Base-by-base conservation (phyloP, 1,284 basidiomycete species). In the Malassezia arunalokei region DNA sequence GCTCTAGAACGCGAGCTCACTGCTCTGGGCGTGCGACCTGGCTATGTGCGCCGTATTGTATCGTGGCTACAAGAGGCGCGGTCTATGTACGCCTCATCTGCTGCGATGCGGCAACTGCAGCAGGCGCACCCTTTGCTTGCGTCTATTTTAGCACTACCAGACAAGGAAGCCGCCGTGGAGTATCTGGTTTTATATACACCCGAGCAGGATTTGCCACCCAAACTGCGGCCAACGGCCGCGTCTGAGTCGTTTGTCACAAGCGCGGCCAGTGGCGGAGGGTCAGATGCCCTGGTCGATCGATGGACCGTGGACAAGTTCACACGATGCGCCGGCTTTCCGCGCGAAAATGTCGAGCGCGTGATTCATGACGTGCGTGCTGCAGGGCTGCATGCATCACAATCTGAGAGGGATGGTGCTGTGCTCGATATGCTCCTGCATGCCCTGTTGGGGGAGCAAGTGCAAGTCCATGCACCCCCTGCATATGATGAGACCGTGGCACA, bases 251-350 rank as follows among this genome's bases (percentile, higher is more conserved):
- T 85, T 64, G 76, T 84, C 44, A 83, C 66, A 1, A 58, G 62
- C 77, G 31, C 80, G 78, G 24, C 77, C 76, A 20, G 81, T 17
- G 59, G 75, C 54, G 37, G 73, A 14, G 79, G 80, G 31, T 80
- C 83, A 53, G 65, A 71, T 11, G 56, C 49, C 3, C 73, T 94
- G 15, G 83, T 83, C 57, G 79, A 76, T 49, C 79, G 85, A 12
- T 95, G 91, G 91, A 75, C 85, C 2, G 80, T 84, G 57, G 87
- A 94, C 49, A 82, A 83, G 64, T 81, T 87, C 2, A 78, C 84
- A 50, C 88, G 87, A 66, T 81, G 85, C 66, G 86, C 84, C 39
- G 90, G 89, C 2, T 90, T 84, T 76, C 89, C 89, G 6, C 75
- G 79, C 1, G 80, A 83, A 54, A 76, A 80, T 8, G 85, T 90